These are phyloP conservation scores for Leccinellum luteum DNA, from an alignment of 768 basidiomycete species.

Conservation along the genomic window DNA sequence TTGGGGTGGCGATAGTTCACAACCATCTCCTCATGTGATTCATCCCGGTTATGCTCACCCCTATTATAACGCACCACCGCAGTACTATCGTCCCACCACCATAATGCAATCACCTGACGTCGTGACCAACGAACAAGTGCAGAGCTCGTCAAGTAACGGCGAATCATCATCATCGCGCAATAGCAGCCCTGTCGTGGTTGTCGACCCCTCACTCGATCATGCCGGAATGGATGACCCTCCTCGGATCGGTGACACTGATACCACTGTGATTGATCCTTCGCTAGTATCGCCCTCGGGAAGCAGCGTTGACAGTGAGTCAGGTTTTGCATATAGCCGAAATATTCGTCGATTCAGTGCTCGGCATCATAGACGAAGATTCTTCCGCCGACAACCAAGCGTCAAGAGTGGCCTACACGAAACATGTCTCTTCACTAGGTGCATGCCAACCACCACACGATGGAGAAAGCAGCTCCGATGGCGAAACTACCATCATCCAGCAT, in stretches of 20 bases:
- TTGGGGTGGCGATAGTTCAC: conserved; percentile 35
- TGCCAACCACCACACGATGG: conserved; percentile 8
- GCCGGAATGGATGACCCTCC: conserved; percentile 9
- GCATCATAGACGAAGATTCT: conserved; percentile 32
- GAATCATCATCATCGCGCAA: conserved; percentile 29
- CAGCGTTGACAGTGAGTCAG: conserved; percentile 18
- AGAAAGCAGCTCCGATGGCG: conserved; percentile 12
- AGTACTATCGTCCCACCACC: conserved; percentile 46
- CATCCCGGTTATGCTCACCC: conserved; percentile 38
- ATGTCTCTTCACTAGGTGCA: conserved; percentile 5
- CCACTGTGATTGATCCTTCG: conserved; percentile 38
- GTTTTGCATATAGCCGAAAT: conserved; percentile 23
- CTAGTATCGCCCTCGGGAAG: conserved; percentile 27
- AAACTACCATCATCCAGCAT: conserved; percentile 12
- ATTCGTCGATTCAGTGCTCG: conserved; percentile 35
- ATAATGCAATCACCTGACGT: conserved; percentile 26
- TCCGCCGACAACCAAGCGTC: conserved; percentile 6
- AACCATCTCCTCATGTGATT: conserved; percentile 32
- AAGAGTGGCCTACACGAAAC: conserved; percentile 2
- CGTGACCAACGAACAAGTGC: conserved; percentile 19
- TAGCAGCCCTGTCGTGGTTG: conserved; percentile 23
- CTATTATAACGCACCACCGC: conserved; percentile 36
- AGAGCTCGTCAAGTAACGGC: conserved; percentile 25
- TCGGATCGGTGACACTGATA: conserved; percentile 12
- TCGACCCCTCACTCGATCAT: conserved; percentile 24